A percentile compares a stretch with the other conserved stretches of the same genome.
Evolutionary conservation across 2,329 filamentous ascomycete species (phyloP).

Genomic region (Pseudopyricularia cyperi): DNA sequence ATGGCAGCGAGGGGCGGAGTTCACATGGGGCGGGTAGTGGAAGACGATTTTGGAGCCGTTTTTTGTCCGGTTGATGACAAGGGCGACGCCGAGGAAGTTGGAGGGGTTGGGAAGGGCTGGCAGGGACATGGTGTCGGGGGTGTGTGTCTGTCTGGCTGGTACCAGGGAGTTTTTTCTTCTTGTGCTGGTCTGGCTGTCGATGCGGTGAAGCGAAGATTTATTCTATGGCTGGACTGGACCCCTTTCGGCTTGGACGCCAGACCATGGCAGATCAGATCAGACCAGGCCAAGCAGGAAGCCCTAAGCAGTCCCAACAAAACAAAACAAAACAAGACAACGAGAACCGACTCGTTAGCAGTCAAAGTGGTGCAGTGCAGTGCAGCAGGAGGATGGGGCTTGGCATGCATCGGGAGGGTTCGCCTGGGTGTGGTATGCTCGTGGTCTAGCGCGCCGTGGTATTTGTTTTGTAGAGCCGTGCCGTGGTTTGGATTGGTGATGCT

Average conservation of each 20-base stretch:
- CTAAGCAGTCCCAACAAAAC: neutral
- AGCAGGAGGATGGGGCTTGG: neutral
- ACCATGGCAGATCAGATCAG: no score
- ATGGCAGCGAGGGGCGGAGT: constrained; percentile 18
- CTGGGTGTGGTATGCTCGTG: no score
- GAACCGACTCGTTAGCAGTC: no score
- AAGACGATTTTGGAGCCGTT: constrained; percentile 75
- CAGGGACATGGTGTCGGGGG: constrained; percentile 26
- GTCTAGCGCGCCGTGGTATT: no score
- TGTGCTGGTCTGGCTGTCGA: neutral
- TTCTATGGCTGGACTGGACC: neutral
- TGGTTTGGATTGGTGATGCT: no score
- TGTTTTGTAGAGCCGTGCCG: no score
- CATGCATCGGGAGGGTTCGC: neutral
- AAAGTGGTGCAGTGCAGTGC: no score
- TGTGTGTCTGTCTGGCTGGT: neutral
- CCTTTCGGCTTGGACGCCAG: no score
- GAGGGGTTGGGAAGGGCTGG: constrained; percentile 35
- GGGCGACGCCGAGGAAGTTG: constrained; percentile 56
- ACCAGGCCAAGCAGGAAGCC: neutral
- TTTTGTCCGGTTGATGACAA: constrained; percentile 61
- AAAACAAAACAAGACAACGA: neutral
- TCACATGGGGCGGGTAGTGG: constrained; percentile 63
- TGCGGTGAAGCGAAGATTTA: neutral
- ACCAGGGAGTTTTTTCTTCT: neutral